Evolutionary conservation across 2,329 filamentous ascomycete species (phyloP), one percentile per base, ranked within the genome.

Genomic region (Immersiporthe knoxdaviesiana): DNA sequence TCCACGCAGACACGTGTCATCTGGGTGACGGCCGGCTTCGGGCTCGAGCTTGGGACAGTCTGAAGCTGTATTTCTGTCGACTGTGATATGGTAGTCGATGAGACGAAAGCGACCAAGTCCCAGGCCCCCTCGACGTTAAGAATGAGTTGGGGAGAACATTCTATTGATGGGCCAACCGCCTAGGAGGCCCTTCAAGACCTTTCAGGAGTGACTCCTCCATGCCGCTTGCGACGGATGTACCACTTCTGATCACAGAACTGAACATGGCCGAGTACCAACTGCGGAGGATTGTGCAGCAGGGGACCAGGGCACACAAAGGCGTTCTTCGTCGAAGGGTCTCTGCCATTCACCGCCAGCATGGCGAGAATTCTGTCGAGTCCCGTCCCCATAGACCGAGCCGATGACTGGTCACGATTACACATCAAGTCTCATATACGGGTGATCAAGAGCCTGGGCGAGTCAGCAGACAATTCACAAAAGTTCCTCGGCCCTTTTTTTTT

Each of bases 401-500:
- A 21, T 6, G 24, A 56, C 4, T 24, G 14, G 12, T 56, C 52
- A 56, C 24, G 8, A 30, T 56, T 12, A 27, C 14, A 16, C 24
- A 56, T 56, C 52, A 8, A 16, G 24, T 44, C 39, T n/a, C 39
- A 63, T 35, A 32, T 63, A 63, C 7, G 60, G 60, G 39, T 63
- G 60, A 21, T 63, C 39, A 16, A 63, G 41, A 3, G 60, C 60
- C 60, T 63, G 27, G 35, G 5, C 24, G 6, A n/a, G 41, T 47
- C 39, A 50, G 41, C 35, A 35, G 16, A 16, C 39, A 63, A 6
- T 3, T 8, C 0, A 24, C 16, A 50, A 32, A 21, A 21, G 11
- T 10, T 21, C 35, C 5, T 27, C 6, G 35, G 18, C 11, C n/a
- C n/a, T n/a, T n/a, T n/a, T n/a, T n/a, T n/a, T n/a, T n/a, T n/a